Conservation (phyloP, 495 filamentous ascomycete species). For the Talaromyces stipitatus region DNA sequence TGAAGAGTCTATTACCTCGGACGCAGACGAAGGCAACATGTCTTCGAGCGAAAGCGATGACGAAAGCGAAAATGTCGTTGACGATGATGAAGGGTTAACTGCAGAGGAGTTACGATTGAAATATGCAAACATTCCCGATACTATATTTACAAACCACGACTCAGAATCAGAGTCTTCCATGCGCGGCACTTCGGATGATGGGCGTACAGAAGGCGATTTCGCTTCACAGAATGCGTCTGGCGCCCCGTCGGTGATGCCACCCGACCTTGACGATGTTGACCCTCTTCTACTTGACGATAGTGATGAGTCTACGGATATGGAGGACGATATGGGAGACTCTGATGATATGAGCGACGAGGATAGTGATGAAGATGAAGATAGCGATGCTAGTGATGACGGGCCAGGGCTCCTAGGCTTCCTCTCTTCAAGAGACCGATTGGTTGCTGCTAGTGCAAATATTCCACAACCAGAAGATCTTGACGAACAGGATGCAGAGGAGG, state of each 20-base stretch:
- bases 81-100: conserved; percentile 68
- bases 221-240: conserved; percentile 17
- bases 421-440: conserved; percentile 31
- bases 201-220: conserved; percentile 16
- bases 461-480: conserved; percentile 17
- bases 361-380: conserved; percentile 44
- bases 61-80: conserved; percentile 37
- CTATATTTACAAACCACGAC: neutral
- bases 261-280: conserved; percentile 59
- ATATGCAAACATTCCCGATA: conserved; percentile 58
- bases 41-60: conserved; percentile 41
- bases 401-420: conserved; percentile 63
- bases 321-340: conserved; percentile 69
- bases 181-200: conserved; percentile 6
- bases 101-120: conserved; percentile 72
- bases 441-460: conserved; percentile 25
- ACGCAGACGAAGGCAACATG: conserved; percentile 63
- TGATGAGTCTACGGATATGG: conserved; percentile 84
- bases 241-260: conserved; percentile 17
- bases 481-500: conserved; percentile 10
- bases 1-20: conserved; percentile 27
- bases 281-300: conserved; percentile 61
- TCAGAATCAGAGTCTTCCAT: neutral
- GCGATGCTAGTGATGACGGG: conserved; percentile 37
- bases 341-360: conserved; percentile 48